Base-by-base conservation (phyloP, 2,329 filamentous ascomycete genomes). In the Dothistroma pini region DNA sequence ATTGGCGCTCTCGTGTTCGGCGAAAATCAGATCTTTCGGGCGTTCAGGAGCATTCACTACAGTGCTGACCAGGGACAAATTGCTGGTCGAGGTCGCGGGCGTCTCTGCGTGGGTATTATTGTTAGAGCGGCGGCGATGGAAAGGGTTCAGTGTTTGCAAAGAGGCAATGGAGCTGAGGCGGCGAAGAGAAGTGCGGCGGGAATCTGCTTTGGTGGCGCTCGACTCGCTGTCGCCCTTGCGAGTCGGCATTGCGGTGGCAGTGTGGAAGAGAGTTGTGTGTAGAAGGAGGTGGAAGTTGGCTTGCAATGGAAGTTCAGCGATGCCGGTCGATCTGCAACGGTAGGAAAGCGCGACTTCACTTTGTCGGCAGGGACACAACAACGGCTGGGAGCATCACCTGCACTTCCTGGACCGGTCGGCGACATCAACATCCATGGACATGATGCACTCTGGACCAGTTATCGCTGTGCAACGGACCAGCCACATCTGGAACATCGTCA, bases 101-200 rank as follows among this genome's bases (percentile, higher is more conserved):
- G 62, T 61, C 51, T 59, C 57, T 11, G 62, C 61, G 54, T 54
- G 57, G 57, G 63, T 60, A 35, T 63, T 69, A 54, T 69, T 70
- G 59, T 63, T 66, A 8, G 69, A 71, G 52, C 72, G 72, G 53
- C 72, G 71, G 50, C 72, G 70, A 47, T 58, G 67, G 67, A 75
- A 75, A 1, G 71, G 72, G 47, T 74, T 74, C 61, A 75, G 68
- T 6, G 63, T 64, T 16, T 71, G 68, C 4, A 75, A 64, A 0
- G 71, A 71, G 16, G 73, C 70, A 54, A 75, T 69, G 54, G 73
- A 75, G 49, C 69, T 70, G 44, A 75, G 67, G 11, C 72, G 71
- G 9, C 66, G 69, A 14, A 71, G 57, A 6, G 70, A 71, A 41
- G 44, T 62, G 51, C 69, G 65, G 14, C 64, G 66, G 9, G 64